Evolutionary conservation across 75 land plant genomes (phyloP), one percentile per base, ranked within the genome.

Genomic region (Pinus tabuliformis): DNA sequence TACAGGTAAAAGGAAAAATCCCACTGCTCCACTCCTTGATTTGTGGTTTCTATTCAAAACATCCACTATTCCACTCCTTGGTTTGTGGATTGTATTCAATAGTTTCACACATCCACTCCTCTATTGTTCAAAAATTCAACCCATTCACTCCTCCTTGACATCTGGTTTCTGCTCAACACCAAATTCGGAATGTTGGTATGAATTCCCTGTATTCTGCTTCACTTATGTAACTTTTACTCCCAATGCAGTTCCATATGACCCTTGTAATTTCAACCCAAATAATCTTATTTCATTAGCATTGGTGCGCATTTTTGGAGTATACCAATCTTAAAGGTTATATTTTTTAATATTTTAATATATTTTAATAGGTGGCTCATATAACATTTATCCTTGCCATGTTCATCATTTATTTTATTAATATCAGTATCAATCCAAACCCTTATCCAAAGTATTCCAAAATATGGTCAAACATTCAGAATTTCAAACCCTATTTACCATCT

Each of bases 21-120:
- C 70, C 70, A 66, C 21, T 8, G 5, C 42, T 39, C 42, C 42
- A 39, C 42, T 39, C 42, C 42, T 39, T 39, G 42, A 39, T 39
- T 39, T 39, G 42, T 39, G 42, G 0, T 39, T 39, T 39, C 42
- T 4, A 5, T 39, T 39, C 42, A 36, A 45, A 66, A 18, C 11
- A 9, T 30, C 70, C 70, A 66, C 49, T 16, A 4, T 4, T 66
- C 70, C 70, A 66, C 49, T 66, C 70, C 70, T 66, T 66, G 22
- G 37, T n/a, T 9, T 66, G 70, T 15, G 36, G 49, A 37, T 4
- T 39, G 9, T 37, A 20, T 37, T 66, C 70, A 66, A 66, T 37
- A 36, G 4, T 66, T 5, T 5, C 42, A 39, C 4, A 39, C 6
- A 4, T 30, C 70, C 70, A 66, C 39, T 66, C 70, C 49, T 66